Base-by-base conservation (phyloP, 176 grass and related monocot species). In the Rhynchospora tenuis region DNA sequence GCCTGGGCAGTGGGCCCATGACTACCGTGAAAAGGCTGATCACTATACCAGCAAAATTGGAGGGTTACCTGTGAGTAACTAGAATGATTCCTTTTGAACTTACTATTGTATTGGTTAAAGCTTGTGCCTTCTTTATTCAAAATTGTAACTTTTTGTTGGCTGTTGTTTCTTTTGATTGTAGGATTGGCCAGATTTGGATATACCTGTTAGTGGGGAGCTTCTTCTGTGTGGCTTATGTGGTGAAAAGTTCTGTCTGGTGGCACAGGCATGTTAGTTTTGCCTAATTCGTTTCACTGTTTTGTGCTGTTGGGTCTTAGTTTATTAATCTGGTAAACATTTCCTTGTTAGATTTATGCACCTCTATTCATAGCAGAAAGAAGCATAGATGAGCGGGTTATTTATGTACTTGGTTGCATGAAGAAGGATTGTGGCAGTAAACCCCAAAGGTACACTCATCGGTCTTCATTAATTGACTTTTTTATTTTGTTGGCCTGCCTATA, bases 21-120 rank as follows among this genome's bases (percentile, higher is more conserved):
- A 95, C 69, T 89, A 89, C 71, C 83, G 91, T 26, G 93, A 98
- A 84, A 93, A 88, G 73, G 89, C 91, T 64, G 96, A 98, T 72
- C 89, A 95, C 86, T 99, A 92, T 86, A 95, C 93, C n/a, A 98
- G 86, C 29, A 99, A 99, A 79, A 95, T 99, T 13, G 96, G 96
- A 28, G 96, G 96, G 61, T 42, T 88, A 14, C 89, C 93, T 43
- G 91, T 99, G 85, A 43, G 85, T 86, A 13, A 16, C 52, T 13
- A 20, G 33, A 59, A 0, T 1, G 78, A 10, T 77, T 86, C 2
- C n/a, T 56, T 22, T 10, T 54, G 17, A 28, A 60, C 0, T 33
- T 67, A 9, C 19, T 47, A 16, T 29, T 74, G 28, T 71, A 51
- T 81, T 45, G 73, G 9, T 57, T 15, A 14, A 68, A 76, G 8